phyloP scores from a whole-genome alignment of 345 rosid species.

The Arabidopsis suecica region DNA sequence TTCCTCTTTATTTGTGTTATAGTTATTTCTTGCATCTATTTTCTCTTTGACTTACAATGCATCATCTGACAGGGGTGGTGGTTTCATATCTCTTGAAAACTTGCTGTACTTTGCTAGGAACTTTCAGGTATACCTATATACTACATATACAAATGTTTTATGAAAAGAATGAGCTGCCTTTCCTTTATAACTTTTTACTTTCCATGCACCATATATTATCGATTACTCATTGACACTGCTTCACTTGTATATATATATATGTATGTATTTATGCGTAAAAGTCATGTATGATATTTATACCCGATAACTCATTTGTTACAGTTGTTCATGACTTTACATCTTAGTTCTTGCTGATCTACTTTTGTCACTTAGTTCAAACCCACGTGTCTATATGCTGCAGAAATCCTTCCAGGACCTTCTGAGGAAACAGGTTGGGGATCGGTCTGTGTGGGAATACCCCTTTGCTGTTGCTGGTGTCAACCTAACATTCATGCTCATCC shows the following conservation, averaged over 20 bases:
- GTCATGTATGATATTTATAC: too few relatives aligned
- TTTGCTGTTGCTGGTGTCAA: constrained; percentile 99
- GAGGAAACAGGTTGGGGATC: constrained; percentile 87
- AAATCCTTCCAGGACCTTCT: constrained; percentile 89
- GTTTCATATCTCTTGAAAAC: constrained; percentile 97
- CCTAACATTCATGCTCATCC: constrained; percentile 97
- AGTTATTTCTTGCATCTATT: constrained; percentile 3
- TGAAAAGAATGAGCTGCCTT: constrained; percentile 7
- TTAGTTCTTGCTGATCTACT: not conserved
- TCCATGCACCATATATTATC: not conserved
- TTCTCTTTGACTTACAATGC: constrained; percentile 37
- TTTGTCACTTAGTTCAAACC: constrained; percentile 3
- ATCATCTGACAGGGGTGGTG: constrained; percentile 86
- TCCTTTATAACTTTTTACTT: not conserved
- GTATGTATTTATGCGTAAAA: too few relatives aligned
- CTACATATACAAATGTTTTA: not conserved
- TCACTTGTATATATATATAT: not conserved
- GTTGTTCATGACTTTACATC: too few relatives aligned
- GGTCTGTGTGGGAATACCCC: constrained; percentile 99
- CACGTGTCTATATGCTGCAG: constrained; percentile 51
- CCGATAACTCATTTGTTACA: too few relatives aligned
- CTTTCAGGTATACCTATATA: constrained; percentile 64
- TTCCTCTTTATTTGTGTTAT: constrained; percentile 11
- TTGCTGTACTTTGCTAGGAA: constrained; percentile 82
- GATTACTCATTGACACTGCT: not conserved